These are phyloP conservation scores for Penicillium bovifimosum DNA, from an alignment of 495 filamentous ascomycete genomes.

Conservation along the genomic window DNA sequence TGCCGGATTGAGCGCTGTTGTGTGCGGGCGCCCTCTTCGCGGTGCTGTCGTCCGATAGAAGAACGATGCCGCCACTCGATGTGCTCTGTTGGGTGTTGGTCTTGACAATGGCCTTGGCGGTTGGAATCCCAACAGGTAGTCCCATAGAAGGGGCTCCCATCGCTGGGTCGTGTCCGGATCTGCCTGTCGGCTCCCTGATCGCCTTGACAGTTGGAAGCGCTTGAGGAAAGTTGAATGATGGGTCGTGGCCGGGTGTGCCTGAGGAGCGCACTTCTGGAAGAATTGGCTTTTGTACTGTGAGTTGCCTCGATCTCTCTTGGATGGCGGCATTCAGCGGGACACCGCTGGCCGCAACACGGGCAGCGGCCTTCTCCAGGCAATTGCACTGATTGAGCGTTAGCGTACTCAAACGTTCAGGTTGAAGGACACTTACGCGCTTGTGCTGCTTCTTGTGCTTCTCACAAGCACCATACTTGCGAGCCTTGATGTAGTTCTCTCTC, in stretches of 20 bases:
- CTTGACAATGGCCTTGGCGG: background rate
- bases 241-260: conserved; percentile 11
- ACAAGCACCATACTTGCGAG: conserved; percentile 41
- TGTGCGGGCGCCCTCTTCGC: background rate
- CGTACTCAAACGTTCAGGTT: conserved; percentile 1
- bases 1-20: background rate
- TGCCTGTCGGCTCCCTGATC: conserved; percentile 5
- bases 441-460: conserved; percentile 47
- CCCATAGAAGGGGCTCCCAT: background rate
- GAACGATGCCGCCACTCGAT: background rate
- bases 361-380: conserved; percentile 38
- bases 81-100: background rate
- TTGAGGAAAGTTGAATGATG: background rate
- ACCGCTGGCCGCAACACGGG: conserved; percentile 17
- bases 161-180: conserved; percentile 8
- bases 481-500: conserved; percentile 47
- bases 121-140: background rate
- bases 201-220: conserved; percentile 4
- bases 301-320: conserved; percentile 9
- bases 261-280: conserved; percentile 10
- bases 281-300: background rate
- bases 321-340: conserved; percentile 12
- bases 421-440: conserved; percentile 33
- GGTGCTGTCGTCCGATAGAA: background rate
- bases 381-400: conserved; percentile 37